Base-by-base conservation (phyloP, 129 eudicot genomes). In the Dittrichia graveolens region DNA sequence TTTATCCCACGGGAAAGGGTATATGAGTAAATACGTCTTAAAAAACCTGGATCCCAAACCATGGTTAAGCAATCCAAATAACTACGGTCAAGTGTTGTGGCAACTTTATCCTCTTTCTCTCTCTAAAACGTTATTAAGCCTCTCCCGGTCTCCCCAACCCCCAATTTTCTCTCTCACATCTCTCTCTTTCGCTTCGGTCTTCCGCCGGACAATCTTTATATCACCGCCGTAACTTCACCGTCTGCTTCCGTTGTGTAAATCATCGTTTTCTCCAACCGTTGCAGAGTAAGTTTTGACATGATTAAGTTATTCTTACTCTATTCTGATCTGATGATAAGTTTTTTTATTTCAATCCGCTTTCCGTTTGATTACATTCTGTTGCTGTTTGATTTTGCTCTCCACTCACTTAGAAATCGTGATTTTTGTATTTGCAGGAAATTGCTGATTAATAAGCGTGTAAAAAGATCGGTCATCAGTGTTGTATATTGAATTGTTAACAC, bases 61-160 rank as follows among this genome's bases (percentile, higher is more conserved):
- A 75, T 37, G 67, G 80, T 76, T 76, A 38, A 24, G 41, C 19
- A 73, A 0, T 35, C 13, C 6, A 43, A 56, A 43, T 56, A 66
- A 76, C 80, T n/a, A 58, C 2, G 74, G 80, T 76, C 66, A 45
- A 50, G 44, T 63, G 72, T 39, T 12, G 73, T 75, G 80, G 80
- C 80, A 76, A 67, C 75, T 76, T 76, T 76, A 76, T 76, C 80
- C 80, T 76, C 53, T 76, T 76, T 76, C 80, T 76, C 80, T 76
- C 80, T 67, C 80, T 64, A 52, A 54, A 63, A 74, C 47, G 50
- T 61, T 63, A 48, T 38, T 61, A 63, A 61, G 14, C 9, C 37
- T 58, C 67, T 67, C 19, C 50, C 37, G 41, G 39, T 72, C 73
- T 11, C n/a, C 10, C 44, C 44, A 61, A 15, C 56, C 74, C 74